A percentile compares a stretch with the other conserved stretches of the same genome.
phyloP scores from a whole-genome alignment of 306 rosid species.

The Potentilla sterilis region DNA sequence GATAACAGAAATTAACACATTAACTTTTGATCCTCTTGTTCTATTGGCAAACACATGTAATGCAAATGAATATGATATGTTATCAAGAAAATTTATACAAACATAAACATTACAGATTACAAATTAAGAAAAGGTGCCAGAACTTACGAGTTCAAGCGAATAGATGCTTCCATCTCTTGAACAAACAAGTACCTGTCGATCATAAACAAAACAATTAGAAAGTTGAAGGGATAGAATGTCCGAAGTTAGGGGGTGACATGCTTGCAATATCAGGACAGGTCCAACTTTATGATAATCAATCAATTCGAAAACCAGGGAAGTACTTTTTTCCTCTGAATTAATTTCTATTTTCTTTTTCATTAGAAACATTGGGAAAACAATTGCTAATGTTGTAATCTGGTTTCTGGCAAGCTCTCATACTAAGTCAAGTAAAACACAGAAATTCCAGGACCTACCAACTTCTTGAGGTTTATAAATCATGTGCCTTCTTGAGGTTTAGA shows the following conservation, averaged over 20 bases:
- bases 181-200: conserved; percentile 65
- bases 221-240: neutral
- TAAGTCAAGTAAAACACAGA: neutral
- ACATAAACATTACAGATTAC: neutral
- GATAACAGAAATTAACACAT: neutral
- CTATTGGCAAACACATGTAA: neutral
- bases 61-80: neutral
- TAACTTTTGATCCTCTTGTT: neutral
- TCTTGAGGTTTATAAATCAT: neutral
- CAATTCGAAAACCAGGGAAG: neutral
- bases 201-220: conserved; percentile 11
- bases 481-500: too few relatives aligned
- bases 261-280: neutral
- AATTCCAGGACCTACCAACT: conserved; percentile 2
- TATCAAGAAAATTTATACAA: neutral
- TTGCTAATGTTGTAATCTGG: too few relatives aligned
- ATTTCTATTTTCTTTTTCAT: neutral
- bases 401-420: neutral
- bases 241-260: neutral
- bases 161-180: conserved; percentile 75
- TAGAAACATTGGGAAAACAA: neutral
- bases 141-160: conserved; percentile 65
- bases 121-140: neutral
- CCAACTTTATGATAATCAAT: neutral
- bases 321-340: neutral